Base-by-base conservation (phyloP, 2,329 filamentous ascomycete species). In the Aspergillus intermedius region DNA sequence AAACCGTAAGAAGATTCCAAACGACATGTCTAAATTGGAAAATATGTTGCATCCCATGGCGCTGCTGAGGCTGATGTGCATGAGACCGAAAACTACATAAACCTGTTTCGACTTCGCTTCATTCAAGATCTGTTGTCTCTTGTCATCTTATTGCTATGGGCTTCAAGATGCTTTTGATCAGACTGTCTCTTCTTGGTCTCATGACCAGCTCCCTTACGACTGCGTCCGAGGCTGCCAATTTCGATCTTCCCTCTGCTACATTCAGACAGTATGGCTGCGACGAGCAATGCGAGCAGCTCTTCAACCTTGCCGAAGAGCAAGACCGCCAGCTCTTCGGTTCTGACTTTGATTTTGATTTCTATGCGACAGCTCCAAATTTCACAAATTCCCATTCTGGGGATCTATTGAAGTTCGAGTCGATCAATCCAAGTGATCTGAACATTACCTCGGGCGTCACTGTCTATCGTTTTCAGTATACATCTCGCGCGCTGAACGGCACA, bases 241-340 rank as follows among this genome's bases (percentile, higher is more conserved):
- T 39, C 35, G 19, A 39, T 19, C 15, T 19, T 7, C 19, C 35
- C 15, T 17, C 35, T 39, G n/a, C 35, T 3, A 39, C 15, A 15
- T 19, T 39, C 35, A 39, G 15, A 9, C 9, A 15, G 7, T 15
- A 28, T 12, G 42, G 42, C 13, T 44, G 42, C 42, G 42, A 15
- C 7, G 22, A 25, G 21, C 13, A 25, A 28, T 44, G 42, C 23
- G 13, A 44, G 25, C 19, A n/a, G n/a, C 4, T 23, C 23, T 17
- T 44, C 19, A 21, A 25, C 13, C 13, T 15, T n/a, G 42, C 22
- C 12, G 13, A 23, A 25, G 21, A 44, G 23, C 13, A 41, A 23
- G 47, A 49, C 50, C 64, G 58, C 30, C 34, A 34, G 23, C n/a
- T 47, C 21, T 45, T 49, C 39, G 39, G 43, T 7, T 25, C 35